These are phyloP conservation scores for Penicillium cosmopolitanum DNA, from an alignment of 495 filamentous ascomycete species.

Conservation along the genomic window DNA sequence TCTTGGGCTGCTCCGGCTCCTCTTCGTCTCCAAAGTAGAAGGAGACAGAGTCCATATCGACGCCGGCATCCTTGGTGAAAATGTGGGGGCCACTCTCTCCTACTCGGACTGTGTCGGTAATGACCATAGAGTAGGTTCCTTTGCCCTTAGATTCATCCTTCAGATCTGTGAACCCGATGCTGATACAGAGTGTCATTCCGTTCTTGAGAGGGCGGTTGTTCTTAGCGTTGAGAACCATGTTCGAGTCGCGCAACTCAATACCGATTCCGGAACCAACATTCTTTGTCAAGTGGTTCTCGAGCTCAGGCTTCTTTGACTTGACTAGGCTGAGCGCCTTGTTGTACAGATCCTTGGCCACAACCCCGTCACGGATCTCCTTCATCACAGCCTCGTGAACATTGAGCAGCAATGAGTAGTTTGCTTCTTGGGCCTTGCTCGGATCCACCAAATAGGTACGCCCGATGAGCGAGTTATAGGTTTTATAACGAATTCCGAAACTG, in stretches of 20 bases:
- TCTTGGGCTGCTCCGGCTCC: constrained; percentile 60
- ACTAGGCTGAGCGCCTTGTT: constrained; percentile 79
- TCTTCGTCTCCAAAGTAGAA: constrained; percentile 98
- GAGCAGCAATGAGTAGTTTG: constrained; percentile 90
- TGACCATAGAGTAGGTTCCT: constrained; percentile 82
- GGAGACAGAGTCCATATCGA: constrained; percentile 86
- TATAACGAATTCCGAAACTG: constrained; percentile 89
- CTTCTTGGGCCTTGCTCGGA: constrained; percentile 92
- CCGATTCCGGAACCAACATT: constrained; percentile 89
- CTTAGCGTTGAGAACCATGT: constrained; percentile 81
- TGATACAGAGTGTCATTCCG: constrained; percentile 93
- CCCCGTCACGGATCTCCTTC: constrained; percentile 87
- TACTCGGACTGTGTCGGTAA: constrained; percentile 92
- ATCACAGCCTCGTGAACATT: constrained; percentile 83
- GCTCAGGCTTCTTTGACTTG: constrained; percentile 86
- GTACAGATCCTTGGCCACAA: constrained; percentile 86
- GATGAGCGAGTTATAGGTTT: constrained; percentile 88
- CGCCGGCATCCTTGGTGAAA: constrained; percentile 90
- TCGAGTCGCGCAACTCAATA: constrained; percentile 84
- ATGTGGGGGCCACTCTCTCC: constrained; percentile 71
- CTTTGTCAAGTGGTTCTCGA: constrained; percentile 91
- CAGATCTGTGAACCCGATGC: constrained; percentile 84
- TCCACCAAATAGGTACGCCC: constrained; percentile 95
- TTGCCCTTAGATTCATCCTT: constrained; percentile 84
- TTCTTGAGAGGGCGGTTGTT: constrained; percentile 82